These are phyloP conservation scores for Fragaria nilgerrensis DNA, from an alignment of 306 rosid genomes.

Conservation along the genomic window DNA sequence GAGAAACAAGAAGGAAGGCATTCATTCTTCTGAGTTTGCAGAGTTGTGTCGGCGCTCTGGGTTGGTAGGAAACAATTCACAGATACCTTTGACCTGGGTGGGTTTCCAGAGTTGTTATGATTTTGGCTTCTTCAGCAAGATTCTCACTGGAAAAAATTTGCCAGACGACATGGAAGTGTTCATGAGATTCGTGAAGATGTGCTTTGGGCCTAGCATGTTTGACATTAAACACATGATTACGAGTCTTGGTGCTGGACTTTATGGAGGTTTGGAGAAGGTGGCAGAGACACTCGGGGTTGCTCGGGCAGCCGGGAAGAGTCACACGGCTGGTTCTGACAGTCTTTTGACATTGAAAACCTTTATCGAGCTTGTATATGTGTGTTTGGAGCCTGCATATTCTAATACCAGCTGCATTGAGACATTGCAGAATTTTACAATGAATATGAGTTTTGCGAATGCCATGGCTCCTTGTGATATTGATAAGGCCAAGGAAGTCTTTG, in stretches of 20 bases:
- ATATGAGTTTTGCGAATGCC: not conserved
- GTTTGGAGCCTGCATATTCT: not conserved
- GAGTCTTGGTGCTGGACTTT: not conserved
- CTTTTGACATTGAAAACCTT: slow-evolving; percentile 1
- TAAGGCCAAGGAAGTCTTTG: not conserved
- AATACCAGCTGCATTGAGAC: not conserved
- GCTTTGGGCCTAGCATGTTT: not conserved
- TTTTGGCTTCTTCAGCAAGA: slow-evolving; percentile 15
- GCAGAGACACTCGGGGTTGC: not conserved
- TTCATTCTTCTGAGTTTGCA: not conserved
- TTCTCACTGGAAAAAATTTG: not conserved
- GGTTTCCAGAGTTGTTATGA: slow-evolving; percentile 7
- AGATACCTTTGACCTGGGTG: not conserved
- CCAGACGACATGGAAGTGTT: not conserved
- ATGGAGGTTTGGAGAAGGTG: slow-evolving; percentile 15
- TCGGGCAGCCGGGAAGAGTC: not conserved
- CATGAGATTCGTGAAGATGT: not conserved
- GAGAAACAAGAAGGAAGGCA: not conserved
- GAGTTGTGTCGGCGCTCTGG: not conserved
- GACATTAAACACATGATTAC: slow-evolving; percentile 1
- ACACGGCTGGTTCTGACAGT: slow-evolving; percentile 1
- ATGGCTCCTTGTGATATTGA: not conserved
- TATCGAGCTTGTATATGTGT: not conserved
- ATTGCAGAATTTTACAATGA: not conserved
- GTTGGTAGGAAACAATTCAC: not conserved